Evolutionary conservation across 2,329 filamentous ascomycete genomes (phyloP).

Genomic region (Cladorrhinum sp.): DNA sequence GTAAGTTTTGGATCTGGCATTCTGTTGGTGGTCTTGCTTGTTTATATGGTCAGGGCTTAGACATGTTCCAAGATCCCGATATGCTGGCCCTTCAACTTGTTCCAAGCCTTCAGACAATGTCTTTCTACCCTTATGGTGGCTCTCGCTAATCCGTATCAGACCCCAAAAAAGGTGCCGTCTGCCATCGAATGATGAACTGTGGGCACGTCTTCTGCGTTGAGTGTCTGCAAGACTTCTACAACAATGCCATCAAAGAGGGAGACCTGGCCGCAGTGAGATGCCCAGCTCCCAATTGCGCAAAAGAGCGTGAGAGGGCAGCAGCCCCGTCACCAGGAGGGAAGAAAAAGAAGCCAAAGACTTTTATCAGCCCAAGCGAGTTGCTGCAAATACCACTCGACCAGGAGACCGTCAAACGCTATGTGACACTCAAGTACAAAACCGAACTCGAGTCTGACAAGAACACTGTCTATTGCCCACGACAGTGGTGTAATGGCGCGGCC

Average conservation of each 20-base stretch:
- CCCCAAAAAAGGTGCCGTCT: constrained; percentile 80
- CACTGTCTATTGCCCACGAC: constrained; percentile 86
- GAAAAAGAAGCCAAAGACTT: constrained; percentile 60
- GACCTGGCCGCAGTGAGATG: constrained; percentile 78
- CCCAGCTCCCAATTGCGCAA: constrained; percentile 73
- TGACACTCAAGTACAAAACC: constrained; percentile 86
- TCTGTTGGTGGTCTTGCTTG: neutral
- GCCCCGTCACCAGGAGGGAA: constrained; percentile 39
- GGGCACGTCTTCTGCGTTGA: constrained; percentile 85
- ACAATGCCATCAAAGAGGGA: constrained; percentile 80
- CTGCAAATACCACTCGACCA: constrained; percentile 70
- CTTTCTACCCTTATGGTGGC: too few relatives aligned
- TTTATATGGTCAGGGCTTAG: neutral
- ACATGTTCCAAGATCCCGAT: too few relatives aligned
- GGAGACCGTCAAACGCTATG: constrained; percentile 78
- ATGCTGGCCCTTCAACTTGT: too few relatives aligned
- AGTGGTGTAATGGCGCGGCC: constrained; percentile 90
- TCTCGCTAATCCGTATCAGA: constrained; percentile 51
- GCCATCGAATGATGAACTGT: constrained; percentile 79
- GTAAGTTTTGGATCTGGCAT: constrained; percentile 35
- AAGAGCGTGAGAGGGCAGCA: constrained; percentile 46
- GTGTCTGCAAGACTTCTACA: constrained; percentile 91
- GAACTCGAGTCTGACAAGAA: constrained; percentile 88
- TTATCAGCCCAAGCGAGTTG: constrained; percentile 79
- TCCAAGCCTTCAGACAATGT: too few relatives aligned